Evolutionary conservation across 768 basidiomycete genomes (phyloP).

Genomic region (Russula foetens): DNA sequence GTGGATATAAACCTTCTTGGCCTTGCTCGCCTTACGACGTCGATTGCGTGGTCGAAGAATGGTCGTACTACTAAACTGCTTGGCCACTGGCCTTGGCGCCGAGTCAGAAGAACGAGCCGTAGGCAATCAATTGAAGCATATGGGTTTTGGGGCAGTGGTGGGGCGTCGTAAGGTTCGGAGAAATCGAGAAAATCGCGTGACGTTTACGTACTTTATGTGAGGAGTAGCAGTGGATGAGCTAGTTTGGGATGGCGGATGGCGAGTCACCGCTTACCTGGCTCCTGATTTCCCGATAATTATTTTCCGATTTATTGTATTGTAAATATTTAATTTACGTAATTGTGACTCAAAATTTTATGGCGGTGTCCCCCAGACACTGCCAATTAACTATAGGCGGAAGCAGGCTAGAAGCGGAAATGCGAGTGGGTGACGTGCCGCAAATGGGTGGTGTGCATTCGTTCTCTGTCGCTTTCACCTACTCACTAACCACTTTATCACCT

Average conservation of each 20-base stretch:
- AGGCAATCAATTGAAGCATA: too few relatives aligned
- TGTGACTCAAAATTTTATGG: neutral
- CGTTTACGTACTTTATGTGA: too few relatives aligned
- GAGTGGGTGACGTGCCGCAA: neutral
- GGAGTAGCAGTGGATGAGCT: too few relatives aligned
- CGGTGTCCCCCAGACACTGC: neutral
- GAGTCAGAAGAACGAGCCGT: neutral
- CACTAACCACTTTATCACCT: neutral
- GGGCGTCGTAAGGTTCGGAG: too few relatives aligned
- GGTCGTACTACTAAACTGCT: conserved; percentile 36
- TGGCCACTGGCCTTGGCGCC: neutral
- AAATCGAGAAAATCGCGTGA: too few relatives aligned
- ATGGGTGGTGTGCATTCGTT: neutral
- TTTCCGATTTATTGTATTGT: neutral
- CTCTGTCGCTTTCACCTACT: neutral
- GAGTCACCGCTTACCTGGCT: too few relatives aligned
- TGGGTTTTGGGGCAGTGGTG: neutral
- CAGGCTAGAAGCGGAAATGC: neutral
- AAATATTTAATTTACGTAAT: conserved; percentile 5
- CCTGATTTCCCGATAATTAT: neutral
- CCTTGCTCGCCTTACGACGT: conserved; percentile 49
- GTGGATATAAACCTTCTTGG: conserved; percentile 24
- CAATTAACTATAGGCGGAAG: neutral
- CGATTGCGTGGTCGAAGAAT: conserved; percentile 69
- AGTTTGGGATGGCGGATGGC: too few relatives aligned